Evolutionary conservation across 371 early-diverging fungal species (phyloP), one percentile per base, ranked within the genome.

Genomic region (Rhizopus stolonifer): DNA sequence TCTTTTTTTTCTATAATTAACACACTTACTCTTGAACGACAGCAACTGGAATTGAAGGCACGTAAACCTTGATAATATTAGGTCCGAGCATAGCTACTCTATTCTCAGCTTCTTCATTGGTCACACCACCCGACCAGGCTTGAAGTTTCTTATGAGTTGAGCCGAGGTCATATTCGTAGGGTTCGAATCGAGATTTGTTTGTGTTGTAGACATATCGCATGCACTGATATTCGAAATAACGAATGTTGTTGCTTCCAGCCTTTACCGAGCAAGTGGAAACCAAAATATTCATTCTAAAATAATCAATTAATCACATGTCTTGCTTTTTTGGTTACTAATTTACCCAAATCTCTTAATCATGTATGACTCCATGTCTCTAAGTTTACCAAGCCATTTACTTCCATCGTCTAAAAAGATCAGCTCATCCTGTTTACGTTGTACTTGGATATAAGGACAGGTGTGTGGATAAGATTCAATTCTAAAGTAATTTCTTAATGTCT

Each of bases 221-320:
- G 60, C 88, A 87, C 58, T 87, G 87, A 64, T 83, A 84, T 50
- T 82, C 84, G 50, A 90, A 84, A 67, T 77, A 90, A 21, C 61
- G 60, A 3, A 81, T 67, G 13, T 78, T 79, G n/a, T 65, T 64
- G 29, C 58, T 52, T 4, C 84, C 83, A 9, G 57, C 23, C 15
- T 67, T 46, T 14, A 86, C 64, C 1, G 49, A 63, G 8, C 67
- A 64, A 5, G 86, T 78, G 1, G 72, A 58, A 23, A 79, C 67
- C 10, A 62, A 14, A 24, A 74, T 68, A 53, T 79, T 56, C 36
- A 61, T 32, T 24, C 69, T 64, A 64, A 33, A 32, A 7, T 19
- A 34, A 14, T 25, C 23, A 38, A 26, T 15, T 52, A 2, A 13
- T 38, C 10, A 32, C 44, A 43, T 40, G 21, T 45, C 17, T 52